A percentile compares a stretch with the other conserved stretches of the same genome.
Conservation (phyloP, 345 rosid genomes). For the Eutrema heterophyllum region DNA sequence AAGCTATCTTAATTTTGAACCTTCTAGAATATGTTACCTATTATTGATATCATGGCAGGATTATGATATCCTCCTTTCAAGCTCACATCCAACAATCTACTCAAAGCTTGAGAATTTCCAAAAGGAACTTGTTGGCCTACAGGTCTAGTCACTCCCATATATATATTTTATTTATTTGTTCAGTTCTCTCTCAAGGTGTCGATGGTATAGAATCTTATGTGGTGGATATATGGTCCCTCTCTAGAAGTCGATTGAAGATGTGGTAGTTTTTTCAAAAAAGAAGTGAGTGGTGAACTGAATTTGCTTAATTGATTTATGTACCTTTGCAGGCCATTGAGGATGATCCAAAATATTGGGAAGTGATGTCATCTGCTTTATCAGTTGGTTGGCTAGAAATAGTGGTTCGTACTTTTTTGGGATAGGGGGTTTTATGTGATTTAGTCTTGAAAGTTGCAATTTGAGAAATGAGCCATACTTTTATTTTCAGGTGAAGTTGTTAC, state of each 20-base stretch:
- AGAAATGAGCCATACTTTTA: neutral
- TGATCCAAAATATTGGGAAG: constrained; percentile 79
- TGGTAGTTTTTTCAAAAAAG: neutral
- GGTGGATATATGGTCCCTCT: neutral
- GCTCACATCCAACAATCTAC: constrained; percentile 53
- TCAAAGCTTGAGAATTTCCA: constrained; percentile 78
- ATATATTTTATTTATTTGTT: neutral
- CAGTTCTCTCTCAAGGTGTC: neutral
- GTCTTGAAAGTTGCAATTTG: neutral
- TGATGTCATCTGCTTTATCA: constrained; percentile 68
- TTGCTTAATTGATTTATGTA: neutral
- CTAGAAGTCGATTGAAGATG: neutral
- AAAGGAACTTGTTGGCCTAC: constrained; percentile 55
- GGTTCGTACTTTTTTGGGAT: constrained; percentile 39
- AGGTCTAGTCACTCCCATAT: constrained; percentile 39
- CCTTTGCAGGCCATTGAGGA: constrained; percentile 67
- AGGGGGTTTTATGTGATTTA: neutral
- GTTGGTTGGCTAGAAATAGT: constrained; percentile 95
- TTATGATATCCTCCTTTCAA: constrained; percentile 64
- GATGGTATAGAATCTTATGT: neutral
- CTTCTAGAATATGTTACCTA: neutral
- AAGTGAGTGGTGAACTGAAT: neutral
- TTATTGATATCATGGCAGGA: constrained; percentile 48
- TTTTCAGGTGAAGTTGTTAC: constrained; percentile 79
- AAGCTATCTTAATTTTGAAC: neutral